These are phyloP conservation scores for Kwoniella newhampshirensis DNA, from an alignment of 768 basidiomycete species.

Conservation along the genomic window DNA sequence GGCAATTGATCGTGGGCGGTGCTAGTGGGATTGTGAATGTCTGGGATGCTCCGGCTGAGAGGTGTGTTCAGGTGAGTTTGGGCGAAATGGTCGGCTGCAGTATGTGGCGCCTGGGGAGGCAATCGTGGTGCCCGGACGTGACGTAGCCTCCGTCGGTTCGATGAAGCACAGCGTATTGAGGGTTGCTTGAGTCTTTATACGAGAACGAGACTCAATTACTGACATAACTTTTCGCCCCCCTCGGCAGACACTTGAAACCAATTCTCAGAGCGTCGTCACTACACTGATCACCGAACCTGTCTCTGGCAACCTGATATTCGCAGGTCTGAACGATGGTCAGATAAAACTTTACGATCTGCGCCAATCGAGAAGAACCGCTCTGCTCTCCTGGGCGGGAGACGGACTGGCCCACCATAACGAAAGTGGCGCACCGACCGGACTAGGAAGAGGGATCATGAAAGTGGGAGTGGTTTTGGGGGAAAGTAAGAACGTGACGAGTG, in stretches of 20 bases:
- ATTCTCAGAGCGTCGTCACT: slow-evolving; percentile 18
- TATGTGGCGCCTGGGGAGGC: too few relatives aligned
- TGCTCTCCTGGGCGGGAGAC: slow-evolving; percentile 23
- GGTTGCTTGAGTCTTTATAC: too few relatives aligned
- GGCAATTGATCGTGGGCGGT: slow-evolving; percentile 36
- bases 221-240: neutral
- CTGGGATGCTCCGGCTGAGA: slow-evolving; percentile 47
- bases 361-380: slow-evolving; percentile 19
- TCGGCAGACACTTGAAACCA: slow-evolving; percentile 16
- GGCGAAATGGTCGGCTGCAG: neutral
- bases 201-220: neutral
- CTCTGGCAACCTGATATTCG: slow-evolving; percentile 36
- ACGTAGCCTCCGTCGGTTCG: too few relatives aligned
- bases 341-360: slow-evolving; percentile 41
- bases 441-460: slow-evolving; percentile 15
- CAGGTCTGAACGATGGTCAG: slow-evolving; percentile 31
- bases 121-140: too few relatives aligned
- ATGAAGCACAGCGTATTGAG: too few relatives aligned
- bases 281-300: slow-evolving; percentile 41
- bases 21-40: slow-evolving; percentile 30
- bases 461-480: slow-evolving; percentile 42
- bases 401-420: neutral
- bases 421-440: neutral
- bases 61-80: slow-evolving; percentile 33
- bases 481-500: slow-evolving; percentile 35